These are phyloP conservation scores for Echites panduratus DNA, from an alignment of 257 asterid species.

Conservation along the genomic window DNA sequence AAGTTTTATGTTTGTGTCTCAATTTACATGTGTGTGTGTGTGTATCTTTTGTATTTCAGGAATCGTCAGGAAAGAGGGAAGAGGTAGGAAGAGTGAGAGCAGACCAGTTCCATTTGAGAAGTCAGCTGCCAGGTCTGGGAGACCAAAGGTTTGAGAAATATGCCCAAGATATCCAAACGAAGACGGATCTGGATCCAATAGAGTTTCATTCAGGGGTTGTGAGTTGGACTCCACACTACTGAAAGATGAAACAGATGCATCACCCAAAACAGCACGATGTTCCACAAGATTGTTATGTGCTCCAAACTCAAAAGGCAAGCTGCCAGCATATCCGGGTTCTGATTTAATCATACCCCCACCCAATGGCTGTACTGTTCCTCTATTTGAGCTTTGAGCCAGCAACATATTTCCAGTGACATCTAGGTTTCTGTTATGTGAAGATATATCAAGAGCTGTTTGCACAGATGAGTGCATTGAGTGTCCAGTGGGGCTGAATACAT, in stretches of 20 bases:
- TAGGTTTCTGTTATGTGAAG: conserved; percentile 35
- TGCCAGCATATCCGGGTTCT: conserved; percentile 50
- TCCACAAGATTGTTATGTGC: conserved; percentile 51
- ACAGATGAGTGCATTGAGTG: conserved; percentile 41
- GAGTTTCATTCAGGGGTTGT: conserved; percentile 46
- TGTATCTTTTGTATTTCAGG: neutral
- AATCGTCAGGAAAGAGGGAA: conserved; percentile 16
- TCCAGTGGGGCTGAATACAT: conserved; percentile 37
- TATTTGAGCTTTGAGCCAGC: conserved; percentile 44
- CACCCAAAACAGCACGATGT: conserved; percentile 52
- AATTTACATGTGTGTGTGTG: neutral
- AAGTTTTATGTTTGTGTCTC: neutral
- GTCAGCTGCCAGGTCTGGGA: conserved; percentile 51
- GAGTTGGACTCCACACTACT: conserved; percentile 58
- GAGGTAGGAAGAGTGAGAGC: conserved; percentile 34
- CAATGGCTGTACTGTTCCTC: conserved; percentile 43
- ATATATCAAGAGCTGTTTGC: conserved; percentile 37
- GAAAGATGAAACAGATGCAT: conserved; percentile 58
- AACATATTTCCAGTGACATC: conserved; percentile 44
- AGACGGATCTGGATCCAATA: conserved; percentile 54
- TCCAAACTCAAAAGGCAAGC: conserved; percentile 47
- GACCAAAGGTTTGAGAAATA: conserved; percentile 40
- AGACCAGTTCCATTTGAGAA: conserved; percentile 48
- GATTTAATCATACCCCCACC: conserved; percentile 52
- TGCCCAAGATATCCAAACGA: conserved; percentile 56